A percentile compares a stretch with the other conserved stretches of the same genome.
Conservation (phyloP, 805 yeast species). For the Lachancea dasiensis region DNA sequence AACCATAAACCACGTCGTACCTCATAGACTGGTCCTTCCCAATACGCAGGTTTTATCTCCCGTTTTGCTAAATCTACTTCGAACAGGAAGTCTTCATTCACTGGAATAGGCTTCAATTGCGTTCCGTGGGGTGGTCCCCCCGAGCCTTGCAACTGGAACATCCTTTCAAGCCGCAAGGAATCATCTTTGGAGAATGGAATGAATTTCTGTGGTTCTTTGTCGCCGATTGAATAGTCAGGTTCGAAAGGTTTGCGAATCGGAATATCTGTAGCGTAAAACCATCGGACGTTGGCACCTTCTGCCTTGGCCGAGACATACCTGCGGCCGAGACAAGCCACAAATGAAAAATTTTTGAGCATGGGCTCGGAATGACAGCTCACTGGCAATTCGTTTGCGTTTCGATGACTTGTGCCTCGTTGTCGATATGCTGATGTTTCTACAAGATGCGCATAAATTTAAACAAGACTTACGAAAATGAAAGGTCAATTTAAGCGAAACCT, state of each 20-base stretch:
- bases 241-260: constrained; percentile 65
- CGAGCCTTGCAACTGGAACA: constrained; percentile 30
- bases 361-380: background rate
- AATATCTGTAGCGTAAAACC: constrained; percentile 83
- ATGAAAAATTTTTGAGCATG: background rate
- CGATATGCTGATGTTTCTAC: too few species aligned
- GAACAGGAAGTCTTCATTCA: constrained; percentile 75
- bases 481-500: too few species aligned
- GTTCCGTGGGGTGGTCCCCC: constrained; percentile 4
- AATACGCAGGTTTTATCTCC: constrained; percentile 63
- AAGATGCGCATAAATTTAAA: too few species aligned
- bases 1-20: constrained; percentile 88
- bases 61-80: constrained; percentile 56
- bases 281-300: constrained; percentile 29
- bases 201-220: constrained; percentile 44
- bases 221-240: constrained; percentile 37
- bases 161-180: constrained; percentile 52
- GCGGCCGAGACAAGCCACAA: background rate
- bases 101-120: constrained; percentile 39
- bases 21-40: constrained; percentile 85
- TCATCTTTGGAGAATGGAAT: constrained; percentile 63
- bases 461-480: too few species aligned
- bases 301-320: constrained; percentile 1
- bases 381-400: too few species aligned
- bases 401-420: too few species aligned